These are phyloP conservation scores for Plenodomus lindquistii DNA, from an alignment of 2,329 filamentous ascomycete species.

Conservation along the genomic window DNA sequence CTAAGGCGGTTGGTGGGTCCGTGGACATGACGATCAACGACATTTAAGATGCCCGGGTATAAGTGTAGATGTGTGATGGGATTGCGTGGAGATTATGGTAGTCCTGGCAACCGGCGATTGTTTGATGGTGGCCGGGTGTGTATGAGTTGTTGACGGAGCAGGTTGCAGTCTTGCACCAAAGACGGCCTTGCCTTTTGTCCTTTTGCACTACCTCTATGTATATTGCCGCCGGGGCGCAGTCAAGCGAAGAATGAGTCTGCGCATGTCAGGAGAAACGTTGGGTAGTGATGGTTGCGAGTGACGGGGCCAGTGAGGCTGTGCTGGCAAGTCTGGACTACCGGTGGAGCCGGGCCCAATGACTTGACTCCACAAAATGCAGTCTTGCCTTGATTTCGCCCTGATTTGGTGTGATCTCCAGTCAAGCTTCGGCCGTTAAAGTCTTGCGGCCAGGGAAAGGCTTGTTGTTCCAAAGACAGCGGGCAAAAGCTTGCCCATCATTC, in stretches of 20 bases:
- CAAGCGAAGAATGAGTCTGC: background rate
- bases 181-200: background rate
- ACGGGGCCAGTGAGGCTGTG: conserved; percentile 5
- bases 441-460: too few relatives aligned
- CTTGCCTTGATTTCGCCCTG: background rate
- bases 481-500: too few relatives aligned
- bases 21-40: conserved; percentile 34
- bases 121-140: background rate
- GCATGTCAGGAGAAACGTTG: conserved; percentile 3
- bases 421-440: too few relatives aligned
- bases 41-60: conserved; percentile 14
- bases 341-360: conserved; percentile 5
- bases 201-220: background rate
- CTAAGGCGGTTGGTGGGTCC: conserved; percentile 21
- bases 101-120: background rate
- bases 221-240: background rate
- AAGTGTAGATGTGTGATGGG: background rate
- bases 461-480: too few relatives aligned
- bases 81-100: background rate
- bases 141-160: background rate
- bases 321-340: conserved; percentile 6
- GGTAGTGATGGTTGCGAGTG: background rate
- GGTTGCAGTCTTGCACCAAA: background rate
- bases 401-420: too few relatives aligned
- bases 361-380: background rate